Evolutionary conservation across 441 rosid genomes (phyloP), one percentile per base, ranked within the genome.

Genomic region (Pelargonium exstipulatum): DNA sequence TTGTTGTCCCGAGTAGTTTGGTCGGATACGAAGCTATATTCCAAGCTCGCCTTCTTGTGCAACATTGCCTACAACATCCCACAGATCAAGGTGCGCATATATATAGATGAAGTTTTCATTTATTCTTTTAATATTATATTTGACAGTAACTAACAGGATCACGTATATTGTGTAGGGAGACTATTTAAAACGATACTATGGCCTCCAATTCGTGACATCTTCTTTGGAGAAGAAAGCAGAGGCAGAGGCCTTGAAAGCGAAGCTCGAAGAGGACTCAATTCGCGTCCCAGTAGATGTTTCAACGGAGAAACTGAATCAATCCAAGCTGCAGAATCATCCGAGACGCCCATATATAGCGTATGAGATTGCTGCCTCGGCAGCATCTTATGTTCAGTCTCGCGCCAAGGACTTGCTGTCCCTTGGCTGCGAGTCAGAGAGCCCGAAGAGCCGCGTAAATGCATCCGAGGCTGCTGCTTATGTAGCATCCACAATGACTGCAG

Each of bases 361-460:
- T 71, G 92, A 83, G 48, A 90, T 93, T 60, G 98, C 98, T 68
- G 98, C 94, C 78, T 90, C 98, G 3, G 97, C 97, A 43, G 97
- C 98, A 18, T 81, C 87, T 24, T 90, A 82, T 66, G 86, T 88
- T 68, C 96, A 87, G 64, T 82, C 83, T 67, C 81, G 5, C 26
- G 81, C 83, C 55, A 83, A 84, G 81, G 84, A 67, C 64, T 70
- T 78, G 64, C 62, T 72, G 13, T 77, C 86, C 48, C 67, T 73
- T 58, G 73, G 81, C 61, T 70, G 78, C 4, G 69, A 73, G 62
- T 20, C 70, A 9, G 83, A 71, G 26, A 79, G 63, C 9, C 72
- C 79, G 75, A 79, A 79, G 2, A 70, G 79, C n/a, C n/a, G n/a
- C n/a, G n/a, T n/a, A n/a, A n/a, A 85, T 67, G 86, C 88, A 51